Conservation (phyloP, 2,329 filamentous ascomycete genomes). For the Microsporum ferrugineum region DNA sequence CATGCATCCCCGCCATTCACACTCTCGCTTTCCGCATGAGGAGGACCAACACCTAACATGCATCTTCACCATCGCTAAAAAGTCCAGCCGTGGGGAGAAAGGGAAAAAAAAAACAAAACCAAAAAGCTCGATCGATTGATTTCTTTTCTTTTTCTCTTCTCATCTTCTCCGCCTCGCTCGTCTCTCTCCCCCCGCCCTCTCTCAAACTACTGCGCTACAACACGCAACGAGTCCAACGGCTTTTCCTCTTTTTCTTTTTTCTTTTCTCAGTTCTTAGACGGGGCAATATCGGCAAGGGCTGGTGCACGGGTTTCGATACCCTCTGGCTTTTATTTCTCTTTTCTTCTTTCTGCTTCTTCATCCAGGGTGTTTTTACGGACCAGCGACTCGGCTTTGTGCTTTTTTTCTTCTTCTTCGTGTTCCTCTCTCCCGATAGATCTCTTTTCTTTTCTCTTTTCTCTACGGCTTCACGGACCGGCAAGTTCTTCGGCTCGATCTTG, state of each 20-base stretch:
- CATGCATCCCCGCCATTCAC: background rate
- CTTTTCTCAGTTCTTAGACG: slow-evolving; percentile 14
- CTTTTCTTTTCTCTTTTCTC: background rate
- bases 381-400: slow-evolving; percentile 5
- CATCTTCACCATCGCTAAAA: background rate
- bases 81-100: background rate
- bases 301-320: slow-evolving; percentile 12
- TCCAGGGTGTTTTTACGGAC: background rate
- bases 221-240: background rate
- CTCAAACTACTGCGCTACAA: background rate
- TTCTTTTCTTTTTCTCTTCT: background rate
- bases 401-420: slow-evolving; percentile 5
- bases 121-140: background rate
- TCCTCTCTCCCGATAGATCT: background rate
- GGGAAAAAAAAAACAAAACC: no score
- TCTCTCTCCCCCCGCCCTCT: background rate
- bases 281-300: slow-evolving; percentile 7
- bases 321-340: slow-evolving; percentile 7
- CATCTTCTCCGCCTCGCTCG: background rate
- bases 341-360: slow-evolving; percentile 4
- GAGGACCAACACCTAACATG: no score
- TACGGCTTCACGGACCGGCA: slow-evolving; percentile 1
- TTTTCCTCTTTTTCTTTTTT: slow-evolving; percentile 11
- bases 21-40: no score
- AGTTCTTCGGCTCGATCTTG: background rate